A percentile compares a stretch with the other conserved stretches of the same genome.
Evolutionary conservation across 768 basidiomycete species (phyloP).

Genomic region (Termitomyces titanicus): DNA sequence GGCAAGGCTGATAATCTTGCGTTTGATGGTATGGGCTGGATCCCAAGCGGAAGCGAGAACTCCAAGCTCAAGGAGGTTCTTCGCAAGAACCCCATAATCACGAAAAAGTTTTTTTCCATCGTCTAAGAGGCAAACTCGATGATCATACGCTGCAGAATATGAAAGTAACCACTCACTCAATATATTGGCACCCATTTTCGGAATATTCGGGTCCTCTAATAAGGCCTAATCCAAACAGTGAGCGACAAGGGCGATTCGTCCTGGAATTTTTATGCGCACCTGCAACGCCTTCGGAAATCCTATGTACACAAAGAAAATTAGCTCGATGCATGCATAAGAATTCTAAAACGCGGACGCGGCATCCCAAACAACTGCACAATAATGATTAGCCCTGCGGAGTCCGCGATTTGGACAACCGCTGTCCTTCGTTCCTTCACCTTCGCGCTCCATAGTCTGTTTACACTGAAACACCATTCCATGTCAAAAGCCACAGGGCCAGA

Average conservation of each 20-base stretch:
- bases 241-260: no score
- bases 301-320: constrained; percentile 4
- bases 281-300: constrained; percentile 28
- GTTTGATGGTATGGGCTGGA: constrained; percentile 16
- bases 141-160: background rate
- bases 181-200: constrained; percentile 32
- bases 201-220: constrained; percentile 25
- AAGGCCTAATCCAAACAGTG: constrained; percentile 18
- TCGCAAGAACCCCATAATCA: constrained; percentile 34
- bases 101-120: constrained; percentile 35
- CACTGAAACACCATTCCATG: constrained; percentile 30
- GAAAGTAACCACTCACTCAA: constrained; percentile 18
- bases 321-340: background rate
- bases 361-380: constrained; percentile 27
- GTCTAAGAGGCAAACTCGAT: constrained; percentile 17
- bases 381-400: constrained; percentile 26
- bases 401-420: constrained; percentile 30
- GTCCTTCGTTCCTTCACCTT: constrained; percentile 16
- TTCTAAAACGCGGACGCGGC: constrained; percentile 20
- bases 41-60: constrained; percentile 28
- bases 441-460: background rate
- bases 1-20: constrained; percentile 28
- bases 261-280: constrained; percentile 8
- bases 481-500: constrained; percentile 31
- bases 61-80: constrained; percentile 33